Percentiles rank a stretch among this genome's conserved stretches.
phyloP scores from a whole-genome alignment of 1,284 basidiomycete genomes.

The Mycena citricolor region DNA sequence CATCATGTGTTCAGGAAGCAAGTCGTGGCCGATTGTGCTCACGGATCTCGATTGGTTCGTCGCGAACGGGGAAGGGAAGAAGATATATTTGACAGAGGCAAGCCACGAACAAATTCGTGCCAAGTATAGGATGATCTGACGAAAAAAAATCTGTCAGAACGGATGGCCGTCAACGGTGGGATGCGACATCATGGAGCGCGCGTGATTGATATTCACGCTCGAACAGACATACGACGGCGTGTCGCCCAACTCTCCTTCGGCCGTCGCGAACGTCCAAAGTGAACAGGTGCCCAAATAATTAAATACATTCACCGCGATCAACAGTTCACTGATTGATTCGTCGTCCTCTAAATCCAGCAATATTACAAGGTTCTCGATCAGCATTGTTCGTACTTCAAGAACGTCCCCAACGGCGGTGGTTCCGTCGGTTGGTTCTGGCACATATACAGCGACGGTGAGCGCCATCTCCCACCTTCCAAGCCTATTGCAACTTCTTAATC shows the following conservation, averaged over 20 bases:
- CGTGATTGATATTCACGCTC: neutral
- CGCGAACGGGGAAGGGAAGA: conserved; percentile 58
- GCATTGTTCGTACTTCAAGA: conserved; percentile 62
- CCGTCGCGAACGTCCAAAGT: conserved; percentile 56
- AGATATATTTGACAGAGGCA: conserved; percentile 71
- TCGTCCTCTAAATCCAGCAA: conserved; percentile 36
- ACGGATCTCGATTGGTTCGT: conserved; percentile 65
- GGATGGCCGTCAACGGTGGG: conserved; percentile 62
- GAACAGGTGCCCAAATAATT: conserved; percentile 46
- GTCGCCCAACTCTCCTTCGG: conserved; percentile 55
- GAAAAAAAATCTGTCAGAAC: conserved; percentile 56
- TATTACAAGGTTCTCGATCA: conserved; percentile 68
- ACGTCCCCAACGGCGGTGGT: conserved; percentile 51
- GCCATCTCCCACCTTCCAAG: neutral
- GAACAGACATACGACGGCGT: conserved; percentile 50
- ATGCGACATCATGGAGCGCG: too few species aligned
- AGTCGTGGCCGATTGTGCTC: conserved; percentile 63
- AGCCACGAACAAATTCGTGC: conserved; percentile 2
- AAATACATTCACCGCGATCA: neutral
- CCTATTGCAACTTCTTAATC: neutral
- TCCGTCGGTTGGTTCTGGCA: conserved; percentile 81
- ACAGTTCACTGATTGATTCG: neutral
- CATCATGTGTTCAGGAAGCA: conserved; percentile 37
- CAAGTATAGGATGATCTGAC: too few species aligned
- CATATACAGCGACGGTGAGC: conserved; percentile 62